A percentile compares a stretch with the other conserved stretches of the same genome.
These are phyloP conservation scores for Syncephalastrum racemosum DNA, from an alignment of 371 early-diverging fungal species.

Conservation along the genomic window DNA sequence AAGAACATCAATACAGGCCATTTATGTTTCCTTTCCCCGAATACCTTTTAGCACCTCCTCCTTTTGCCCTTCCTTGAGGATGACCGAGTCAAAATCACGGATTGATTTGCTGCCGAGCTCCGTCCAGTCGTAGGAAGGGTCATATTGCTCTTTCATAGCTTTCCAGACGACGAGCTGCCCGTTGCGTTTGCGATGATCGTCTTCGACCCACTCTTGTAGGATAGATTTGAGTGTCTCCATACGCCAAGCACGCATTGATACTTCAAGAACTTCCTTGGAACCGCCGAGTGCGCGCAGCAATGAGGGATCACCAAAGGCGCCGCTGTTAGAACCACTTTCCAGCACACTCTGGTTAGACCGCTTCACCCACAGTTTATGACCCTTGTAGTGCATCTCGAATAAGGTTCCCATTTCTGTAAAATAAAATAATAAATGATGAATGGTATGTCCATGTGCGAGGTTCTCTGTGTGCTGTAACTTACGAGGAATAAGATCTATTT, in stretches of 20 bases:
- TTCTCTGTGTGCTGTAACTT: conserved; percentile 7
- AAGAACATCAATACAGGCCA: background rate
- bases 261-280: too few species aligned
- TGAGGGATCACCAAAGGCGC: background rate
- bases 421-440: background rate
- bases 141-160: too few species aligned
- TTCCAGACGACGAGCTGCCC: conserved; percentile 16
- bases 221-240: conserved; percentile 17
- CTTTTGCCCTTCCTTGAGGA: conserved; percentile 41
- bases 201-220: conserved; percentile 43
- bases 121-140: conserved; percentile 17
- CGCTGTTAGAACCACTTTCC: conserved; percentile 3
- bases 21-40: too few species aligned
- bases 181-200: conserved; percentile 22
- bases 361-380: conserved; percentile 27
- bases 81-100: conserved; percentile 33
- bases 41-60: conserved; percentile 26
- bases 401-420: conserved; percentile 13
- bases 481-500: conserved; percentile 33
- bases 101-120: conserved; percentile 27
- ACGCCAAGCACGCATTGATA: conserved; percentile 22
- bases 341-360: conserved; percentile 17
- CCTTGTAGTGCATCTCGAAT: conserved; percentile 28
- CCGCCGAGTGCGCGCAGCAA: background rate
- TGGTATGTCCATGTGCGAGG: background rate